These are phyloP conservation scores for Pisolithus microcarpus DNA, from an alignment of 768 basidiomycete genomes.

Conservation along the genomic window DNA sequence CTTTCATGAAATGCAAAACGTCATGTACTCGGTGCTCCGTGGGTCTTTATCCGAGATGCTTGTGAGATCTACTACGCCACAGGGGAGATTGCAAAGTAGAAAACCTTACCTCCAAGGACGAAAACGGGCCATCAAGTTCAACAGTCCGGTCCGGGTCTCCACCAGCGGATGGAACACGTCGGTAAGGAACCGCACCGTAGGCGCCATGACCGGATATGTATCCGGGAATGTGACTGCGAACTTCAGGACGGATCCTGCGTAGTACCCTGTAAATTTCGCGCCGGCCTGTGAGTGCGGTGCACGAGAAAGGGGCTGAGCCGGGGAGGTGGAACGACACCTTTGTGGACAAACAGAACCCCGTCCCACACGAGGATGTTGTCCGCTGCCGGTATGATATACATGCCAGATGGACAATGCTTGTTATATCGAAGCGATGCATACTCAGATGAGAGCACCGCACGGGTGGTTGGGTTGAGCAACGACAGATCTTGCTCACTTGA, in stretches of 20 bases:
- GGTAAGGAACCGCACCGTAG: constrained; percentile 66
- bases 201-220: constrained; percentile 69
- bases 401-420: constrained; percentile 65
- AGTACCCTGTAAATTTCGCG: constrained; percentile 49
- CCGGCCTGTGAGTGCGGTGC: not conserved
- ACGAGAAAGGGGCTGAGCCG: not conserved
- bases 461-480: constrained; percentile 35
- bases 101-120: constrained; percentile 57
- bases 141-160: constrained; percentile 51
- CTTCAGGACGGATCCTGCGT: constrained; percentile 70
- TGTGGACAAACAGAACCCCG: constrained; percentile 75
- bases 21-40: constrained; percentile 77
- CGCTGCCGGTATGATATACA: constrained; percentile 61
- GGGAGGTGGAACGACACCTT: constrained; percentile 39
- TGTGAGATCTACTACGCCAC: not conserved
- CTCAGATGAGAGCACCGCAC: constrained; percentile 61
- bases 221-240: constrained; percentile 65
- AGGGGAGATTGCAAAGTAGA: not conserved
- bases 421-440: constrained; percentile 61
- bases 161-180: constrained; percentile 83
- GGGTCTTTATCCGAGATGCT: constrained; percentile 39
- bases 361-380: constrained; percentile 66
- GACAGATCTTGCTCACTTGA: constrained; percentile 1
- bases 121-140: constrained; percentile 64
- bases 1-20: constrained; percentile 71